Evolutionary conservation across 2,329 filamentous ascomycete species (phyloP).

Genomic region (Exophiala phaeomuriformis): DNA sequence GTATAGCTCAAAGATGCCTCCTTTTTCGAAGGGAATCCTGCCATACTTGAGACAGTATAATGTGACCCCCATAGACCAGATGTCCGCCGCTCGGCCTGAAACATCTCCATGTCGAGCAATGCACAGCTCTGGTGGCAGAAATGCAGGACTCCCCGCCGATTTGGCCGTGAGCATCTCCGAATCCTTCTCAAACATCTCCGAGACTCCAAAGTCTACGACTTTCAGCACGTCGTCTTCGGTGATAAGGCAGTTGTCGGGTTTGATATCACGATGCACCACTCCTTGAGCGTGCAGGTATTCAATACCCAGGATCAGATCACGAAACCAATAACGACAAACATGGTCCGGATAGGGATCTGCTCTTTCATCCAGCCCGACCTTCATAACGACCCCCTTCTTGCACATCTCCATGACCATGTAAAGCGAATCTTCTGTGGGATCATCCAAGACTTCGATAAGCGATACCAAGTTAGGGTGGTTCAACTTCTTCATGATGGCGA

Average conservation of each 20-base stretch:
- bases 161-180: slow-evolving; percentile 85
- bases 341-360: slow-evolving; percentile 78
- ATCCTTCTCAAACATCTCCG: slow-evolving; percentile 92
- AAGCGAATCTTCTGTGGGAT: slow-evolving; percentile 87
- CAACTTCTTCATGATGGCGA: slow-evolving; percentile 98
- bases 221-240: slow-evolving; percentile 91
- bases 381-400: slow-evolving; percentile 96
- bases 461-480: slow-evolving; percentile 91
- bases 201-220: slow-evolving; percentile 97
- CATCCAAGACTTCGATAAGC: slow-evolving; percentile 88
- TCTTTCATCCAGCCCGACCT: slow-evolving; percentile 76
- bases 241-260: slow-evolving; percentile 89
- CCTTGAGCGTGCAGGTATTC: slow-evolving; percentile 94
- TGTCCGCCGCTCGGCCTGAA: slow-evolving; percentile 81
- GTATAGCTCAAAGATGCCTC: slow-evolving; percentile 76
- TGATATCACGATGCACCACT: slow-evolving; percentile 93
- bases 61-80: slow-evolving; percentile 98
- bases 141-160: slow-evolving; percentile 88
- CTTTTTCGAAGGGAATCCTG: slow-evolving; percentile 73
- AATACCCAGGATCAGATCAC: slow-evolving; percentile 87
- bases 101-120: slow-evolving; percentile 78
- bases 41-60: slow-evolving; percentile 90
- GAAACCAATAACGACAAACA: slow-evolving; percentile 81
- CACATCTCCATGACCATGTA: slow-evolving; percentile 99
- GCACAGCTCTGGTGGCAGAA: slow-evolving; percentile 88